Evolutionary conservation across 2,329 filamentous ascomycete genomes (phyloP), one percentile per base, ranked within the genome.

Genomic region (Aspergillus proliferans): DNA sequence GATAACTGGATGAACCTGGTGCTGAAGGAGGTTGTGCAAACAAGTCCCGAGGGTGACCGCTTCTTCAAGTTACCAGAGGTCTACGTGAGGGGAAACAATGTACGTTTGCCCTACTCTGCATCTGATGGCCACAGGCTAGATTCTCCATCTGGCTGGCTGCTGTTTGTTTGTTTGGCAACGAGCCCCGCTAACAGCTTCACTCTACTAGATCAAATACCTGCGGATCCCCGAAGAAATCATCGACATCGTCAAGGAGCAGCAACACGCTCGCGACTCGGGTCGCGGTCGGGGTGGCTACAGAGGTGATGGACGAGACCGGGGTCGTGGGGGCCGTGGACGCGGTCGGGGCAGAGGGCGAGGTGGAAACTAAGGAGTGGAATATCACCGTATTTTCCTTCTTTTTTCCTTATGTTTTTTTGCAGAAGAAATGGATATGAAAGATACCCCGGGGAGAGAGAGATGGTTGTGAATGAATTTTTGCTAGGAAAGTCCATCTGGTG

Each of bases 1-100:
- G 93, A 98, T 71, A 98, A 92, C 44, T 98, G 93, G 90, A 98
- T 98, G 93, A 98, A 98, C 75, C 76, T 98, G 60, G 97, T 92
- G 2, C 75, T 98, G 58, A 95, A 93, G 71, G 93, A 97, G 71
- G 94, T 98, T 19, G 88, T 97, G 33, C 92, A 97, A 73, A 97
- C 93, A 15, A 95, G 87, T 67, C 85, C 92, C 21, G 92, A 97
- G 64, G 93, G 90, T 54, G 91, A 97, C 71, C 91, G 87, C 67
- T 98, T 98, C 71, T 86, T 89, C 70, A 81, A 89, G 65, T 75
- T 98, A 71, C 85, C 90, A 33, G 94, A 98, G 70, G 90, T 92
- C 50, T 98, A 98, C 66, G 88, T 98, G 46, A 87, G 95, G 67
- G 93, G 93, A 52, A 98, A 97, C 73, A 98, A 97, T 67, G 92